A percentile compares a stretch with the other conserved stretches of the same genome.
phyloP scores from a whole-genome alignment of 2,329 filamentous ascomycete genomes.

The Amauroascus niger region DNA sequence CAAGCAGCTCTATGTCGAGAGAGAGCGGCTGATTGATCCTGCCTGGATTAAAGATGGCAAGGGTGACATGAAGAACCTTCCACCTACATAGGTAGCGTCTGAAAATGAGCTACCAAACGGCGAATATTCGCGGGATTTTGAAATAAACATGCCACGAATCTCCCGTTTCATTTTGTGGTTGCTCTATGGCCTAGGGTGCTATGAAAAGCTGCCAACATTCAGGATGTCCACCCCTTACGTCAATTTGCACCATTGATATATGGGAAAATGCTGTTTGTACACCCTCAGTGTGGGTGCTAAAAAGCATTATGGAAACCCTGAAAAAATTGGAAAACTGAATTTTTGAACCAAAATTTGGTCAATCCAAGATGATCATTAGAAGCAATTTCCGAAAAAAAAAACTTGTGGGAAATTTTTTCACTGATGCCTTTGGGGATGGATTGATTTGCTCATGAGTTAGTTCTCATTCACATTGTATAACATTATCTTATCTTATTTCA shows the following conservation, averaged over 20 bases:
- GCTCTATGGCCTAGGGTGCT: background rate
- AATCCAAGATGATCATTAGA: background rate
- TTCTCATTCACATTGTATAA: background rate
- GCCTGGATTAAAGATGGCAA: slow-evolving; percentile 64
- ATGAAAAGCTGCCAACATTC: background rate
- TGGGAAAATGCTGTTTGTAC: background rate
- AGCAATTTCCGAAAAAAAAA: background rate
- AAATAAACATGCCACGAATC: slow-evolving; percentile 2
- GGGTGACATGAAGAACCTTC: slow-evolving; percentile 62
- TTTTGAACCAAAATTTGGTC: background rate
- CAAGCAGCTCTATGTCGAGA: slow-evolving; percentile 69
- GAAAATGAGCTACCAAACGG: background rate
- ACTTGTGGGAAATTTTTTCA: background rate
- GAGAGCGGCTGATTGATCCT: slow-evolving; percentile 62
- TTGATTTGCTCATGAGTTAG: background rate
- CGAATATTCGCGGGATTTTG: background rate
- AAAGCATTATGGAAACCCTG: too few species aligned
- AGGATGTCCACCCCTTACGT: background rate
- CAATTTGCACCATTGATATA: background rate
- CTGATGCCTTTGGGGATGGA: background rate
- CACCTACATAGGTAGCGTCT: slow-evolving; percentile 27
- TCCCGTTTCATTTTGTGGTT: background rate
- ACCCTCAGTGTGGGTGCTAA: background rate
- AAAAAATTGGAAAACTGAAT: too few species aligned
- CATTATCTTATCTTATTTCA: background rate